Base-by-base conservation (phyloP, 2,329 filamentous ascomycete genomes). In the Pseudohalonectria lignicola region DNA sequence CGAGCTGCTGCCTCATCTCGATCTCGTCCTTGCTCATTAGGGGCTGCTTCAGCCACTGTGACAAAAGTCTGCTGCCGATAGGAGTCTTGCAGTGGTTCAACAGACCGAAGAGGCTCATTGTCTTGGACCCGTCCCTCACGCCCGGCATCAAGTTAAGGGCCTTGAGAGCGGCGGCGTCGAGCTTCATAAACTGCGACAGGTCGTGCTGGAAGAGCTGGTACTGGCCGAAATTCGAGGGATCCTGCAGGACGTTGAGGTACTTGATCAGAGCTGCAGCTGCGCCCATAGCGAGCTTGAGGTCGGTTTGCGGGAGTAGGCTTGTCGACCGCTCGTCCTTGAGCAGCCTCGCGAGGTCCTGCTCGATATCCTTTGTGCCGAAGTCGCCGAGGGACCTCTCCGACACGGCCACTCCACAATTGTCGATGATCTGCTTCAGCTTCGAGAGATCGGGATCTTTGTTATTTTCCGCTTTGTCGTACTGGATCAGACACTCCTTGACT, bases 51-150 rank as follows among this genome's bases (percentile, higher is more conserved):
- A 98, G 67, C 92, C 92, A 98, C 55, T 98, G 93, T 1, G 90
- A 82, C 21, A 98, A 67, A 41, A 98, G 60, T 34, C 93, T 74
- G 51, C 88, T 94, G 12, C 92, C 92, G 1, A 94, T 79, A 0
- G 92, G 86, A 1, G 92, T 98, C 59, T 94, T 96, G 77, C 92
- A 98, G 59, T 96, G 88, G 51, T 98, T 96, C 31, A 98, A 68
- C 15, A 98, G 66, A 1, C 92, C 92, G 50, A 85, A 98, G 37
- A 98, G 59, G 54, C 88, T 96, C 92, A 98, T 98, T 1, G 78
- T 93, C 65, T 95, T 96, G n/a, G 86, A 76, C 2, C 92, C 92
- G 53, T 98, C 92, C 46, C 87, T 79, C 0, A 86, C 86, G 5
- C 92, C 90, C 5, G 92, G 93, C 88, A 98, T 96, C 28, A 98